phyloP scores from a whole-genome alignment of 2,329 filamentous ascomycete species.

The Rasamsonia emersonii region DNA sequence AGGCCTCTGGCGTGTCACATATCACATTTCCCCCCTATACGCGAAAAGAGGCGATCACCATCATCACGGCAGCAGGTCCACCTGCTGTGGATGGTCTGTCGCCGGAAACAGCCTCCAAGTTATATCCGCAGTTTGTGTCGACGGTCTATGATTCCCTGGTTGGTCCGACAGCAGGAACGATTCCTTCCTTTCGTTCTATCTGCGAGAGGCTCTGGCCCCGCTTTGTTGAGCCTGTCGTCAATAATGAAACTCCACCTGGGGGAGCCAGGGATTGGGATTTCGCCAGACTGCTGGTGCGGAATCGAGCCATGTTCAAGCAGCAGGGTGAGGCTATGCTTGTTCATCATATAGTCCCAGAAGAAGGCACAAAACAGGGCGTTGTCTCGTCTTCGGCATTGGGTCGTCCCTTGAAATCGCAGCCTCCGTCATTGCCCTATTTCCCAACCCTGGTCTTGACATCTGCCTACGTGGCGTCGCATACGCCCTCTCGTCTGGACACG shows the following conservation, averaged over 20 bases:
- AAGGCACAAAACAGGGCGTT: slow-evolving; percentile 11
- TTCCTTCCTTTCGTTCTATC: slow-evolving; percentile 62
- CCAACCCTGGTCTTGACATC: slow-evolving; percentile 39
- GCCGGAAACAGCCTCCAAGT: slow-evolving; percentile 18
- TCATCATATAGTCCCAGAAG: slow-evolving; percentile 30
- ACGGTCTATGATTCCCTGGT: slow-evolving; percentile 82
- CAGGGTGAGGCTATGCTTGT: slow-evolving; percentile 38
- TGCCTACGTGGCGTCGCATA: slow-evolving; percentile 41
- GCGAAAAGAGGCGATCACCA: slow-evolving; percentile 68
- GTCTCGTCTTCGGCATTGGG: not conserved
- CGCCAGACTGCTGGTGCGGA: slow-evolving; percentile 62
- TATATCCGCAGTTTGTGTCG: slow-evolving; percentile 62
- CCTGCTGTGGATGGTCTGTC: slow-evolving; percentile 26
- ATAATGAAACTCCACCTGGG: slow-evolving; percentile 47
- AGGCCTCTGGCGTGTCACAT: slow-evolving; percentile 62
- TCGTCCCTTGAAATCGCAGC: slow-evolving; percentile 1
- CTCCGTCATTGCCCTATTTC: slow-evolving; percentile 32
- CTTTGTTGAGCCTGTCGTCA: slow-evolving; percentile 69
- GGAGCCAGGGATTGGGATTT: slow-evolving; percentile 65
- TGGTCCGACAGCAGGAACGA: slow-evolving; percentile 69
- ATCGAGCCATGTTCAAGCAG: slow-evolving; percentile 37
- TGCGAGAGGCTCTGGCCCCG: slow-evolving; percentile 73
- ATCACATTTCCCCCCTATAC: slow-evolving; percentile 79
- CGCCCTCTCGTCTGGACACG: slow-evolving; percentile 38
- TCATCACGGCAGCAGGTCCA: slow-evolving; percentile 54